phyloP scores from a whole-genome alignment of 2,329 filamentous ascomycete genomes.

The Fusarium sp. region DNA sequence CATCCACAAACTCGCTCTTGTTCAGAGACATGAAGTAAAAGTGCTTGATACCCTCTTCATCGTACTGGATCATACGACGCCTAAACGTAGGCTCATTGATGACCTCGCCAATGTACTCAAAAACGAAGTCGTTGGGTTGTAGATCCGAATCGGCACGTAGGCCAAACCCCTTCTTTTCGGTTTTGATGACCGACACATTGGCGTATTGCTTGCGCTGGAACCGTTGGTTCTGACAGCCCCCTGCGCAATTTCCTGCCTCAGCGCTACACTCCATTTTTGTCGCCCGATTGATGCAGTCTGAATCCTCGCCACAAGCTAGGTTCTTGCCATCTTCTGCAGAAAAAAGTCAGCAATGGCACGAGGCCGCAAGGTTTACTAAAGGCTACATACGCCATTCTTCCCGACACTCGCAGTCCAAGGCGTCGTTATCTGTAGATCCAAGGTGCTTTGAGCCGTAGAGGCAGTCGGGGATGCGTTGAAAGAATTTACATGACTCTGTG shows the following conservation, averaged over 20 bases:
- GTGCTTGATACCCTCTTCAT: constrained; percentile 96
- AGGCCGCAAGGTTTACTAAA: neutral
- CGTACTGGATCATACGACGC: constrained; percentile 90
- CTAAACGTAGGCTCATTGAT: constrained; percentile 94
- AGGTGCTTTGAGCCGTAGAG: constrained; percentile 92
- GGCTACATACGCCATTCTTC: constrained; percentile 90
- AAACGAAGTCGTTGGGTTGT: constrained; percentile 89
- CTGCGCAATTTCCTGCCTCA: constrained; percentile 84
- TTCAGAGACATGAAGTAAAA: constrained; percentile 99
- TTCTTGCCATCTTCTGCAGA: constrained; percentile 73
- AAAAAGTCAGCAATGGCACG: constrained; percentile 25
- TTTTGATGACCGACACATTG: constrained; percentile 93
- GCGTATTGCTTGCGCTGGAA: constrained; percentile 93
- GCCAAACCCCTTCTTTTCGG: constrained; percentile 96
- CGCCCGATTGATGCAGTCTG: constrained; percentile 97
- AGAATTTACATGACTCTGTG: constrained; percentile 77
- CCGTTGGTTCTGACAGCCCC: constrained; percentile 91
- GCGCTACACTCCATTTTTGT: constrained; percentile 96
- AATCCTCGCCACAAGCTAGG: constrained; percentile 92
- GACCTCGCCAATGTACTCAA: constrained; percentile 98
- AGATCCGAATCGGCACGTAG: constrained; percentile 84
- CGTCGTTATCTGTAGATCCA: constrained; percentile 89
- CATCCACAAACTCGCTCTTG: constrained; percentile 96
- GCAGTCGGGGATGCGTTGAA: constrained; percentile 85
- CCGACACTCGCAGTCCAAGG: constrained; percentile 92